Evolutionary conservation across 2,329 filamentous ascomycete species (phyloP).

Genomic region (Verticillium nonalfalfae): DNA sequence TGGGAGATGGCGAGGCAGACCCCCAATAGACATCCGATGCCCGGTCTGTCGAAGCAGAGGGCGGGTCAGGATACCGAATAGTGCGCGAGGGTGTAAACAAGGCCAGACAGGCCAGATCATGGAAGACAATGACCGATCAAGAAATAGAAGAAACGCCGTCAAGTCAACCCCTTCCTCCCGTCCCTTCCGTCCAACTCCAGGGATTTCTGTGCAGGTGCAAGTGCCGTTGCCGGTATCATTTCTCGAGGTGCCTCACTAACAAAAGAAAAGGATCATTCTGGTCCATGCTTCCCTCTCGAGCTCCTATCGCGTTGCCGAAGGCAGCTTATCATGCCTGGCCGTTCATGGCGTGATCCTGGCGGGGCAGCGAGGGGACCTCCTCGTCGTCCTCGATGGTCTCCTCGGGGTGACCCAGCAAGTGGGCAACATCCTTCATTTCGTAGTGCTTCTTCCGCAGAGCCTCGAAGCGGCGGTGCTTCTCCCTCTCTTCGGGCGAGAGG

Average conservation of each 20-base stretch:
- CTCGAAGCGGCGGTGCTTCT: slow-evolving; percentile 92
- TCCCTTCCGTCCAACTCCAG: slow-evolving; percentile 3
- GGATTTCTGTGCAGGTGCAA: background rate
- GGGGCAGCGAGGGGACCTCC: slow-evolving; percentile 36
- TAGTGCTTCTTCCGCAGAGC: slow-evolving; percentile 92
- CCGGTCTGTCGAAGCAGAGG: background rate
- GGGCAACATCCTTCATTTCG: slow-evolving; percentile 94
- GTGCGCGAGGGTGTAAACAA: background rate
- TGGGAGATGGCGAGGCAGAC: background rate
- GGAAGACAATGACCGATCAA: background rate
- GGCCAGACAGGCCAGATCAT: background rate
- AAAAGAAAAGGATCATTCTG: slow-evolving; percentile 7
- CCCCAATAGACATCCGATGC: background rate
- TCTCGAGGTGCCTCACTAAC: slow-evolving; percentile 6
- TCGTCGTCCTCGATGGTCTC: slow-evolving; percentile 53
- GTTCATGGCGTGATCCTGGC: slow-evolving; percentile 4
- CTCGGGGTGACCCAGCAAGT: slow-evolving; percentile 73
- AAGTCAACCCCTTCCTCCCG: slow-evolving; percentile 10
- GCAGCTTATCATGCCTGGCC: slow-evolving; percentile 7
- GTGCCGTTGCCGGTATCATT: slow-evolving; percentile 12
- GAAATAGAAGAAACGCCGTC: slow-evolving; percentile 3
- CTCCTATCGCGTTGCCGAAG: background rate
- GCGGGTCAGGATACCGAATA: background rate
- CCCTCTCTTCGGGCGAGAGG: slow-evolving; percentile 65
- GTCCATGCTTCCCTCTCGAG: slow-evolving; percentile 1